Evolutionary conservation across 179 eudicot genomes (phyloP).

Genomic region (Beta lomatogona): DNA sequence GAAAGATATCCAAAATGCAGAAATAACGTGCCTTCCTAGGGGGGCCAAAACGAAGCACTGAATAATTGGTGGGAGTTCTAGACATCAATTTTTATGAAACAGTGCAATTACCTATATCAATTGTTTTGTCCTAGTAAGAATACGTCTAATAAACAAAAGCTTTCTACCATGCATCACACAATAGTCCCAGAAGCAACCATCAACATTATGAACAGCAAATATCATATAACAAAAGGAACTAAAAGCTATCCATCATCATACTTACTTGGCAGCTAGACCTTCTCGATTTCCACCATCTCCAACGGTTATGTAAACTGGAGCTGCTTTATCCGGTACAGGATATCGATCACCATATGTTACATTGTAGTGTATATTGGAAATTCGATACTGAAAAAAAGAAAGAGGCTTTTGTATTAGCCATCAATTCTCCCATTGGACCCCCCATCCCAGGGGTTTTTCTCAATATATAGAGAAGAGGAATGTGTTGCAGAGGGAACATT

Average conservation of each 20-base stretch:
- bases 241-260: not conserved
- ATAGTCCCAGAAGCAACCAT: no score
- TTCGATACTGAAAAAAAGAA: not conserved
- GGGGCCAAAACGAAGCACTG: no score
- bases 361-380: conserved; percentile 4
- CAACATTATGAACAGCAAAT: not conserved
- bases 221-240: not conserved
- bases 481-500: no score
- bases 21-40: not conserved
- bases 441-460: not conserved
- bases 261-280: conserved; percentile 12
- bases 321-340: conserved; percentile 3
- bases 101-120: not conserved
- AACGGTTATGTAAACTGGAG: conserved; percentile 9
- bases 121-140: no score
- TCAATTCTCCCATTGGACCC: not conserved
- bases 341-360: conserved; percentile 1
- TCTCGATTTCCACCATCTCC: conserved; percentile 13
- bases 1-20: not conserved
- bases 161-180: no score
- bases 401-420: not conserved
- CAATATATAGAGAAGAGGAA: no score
- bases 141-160: no score
- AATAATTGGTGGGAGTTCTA: no score
- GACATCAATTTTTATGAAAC: not conserved